phyloP scores from a whole-genome alignment of 257 asterid species.

The Solanum okadae region DNA sequence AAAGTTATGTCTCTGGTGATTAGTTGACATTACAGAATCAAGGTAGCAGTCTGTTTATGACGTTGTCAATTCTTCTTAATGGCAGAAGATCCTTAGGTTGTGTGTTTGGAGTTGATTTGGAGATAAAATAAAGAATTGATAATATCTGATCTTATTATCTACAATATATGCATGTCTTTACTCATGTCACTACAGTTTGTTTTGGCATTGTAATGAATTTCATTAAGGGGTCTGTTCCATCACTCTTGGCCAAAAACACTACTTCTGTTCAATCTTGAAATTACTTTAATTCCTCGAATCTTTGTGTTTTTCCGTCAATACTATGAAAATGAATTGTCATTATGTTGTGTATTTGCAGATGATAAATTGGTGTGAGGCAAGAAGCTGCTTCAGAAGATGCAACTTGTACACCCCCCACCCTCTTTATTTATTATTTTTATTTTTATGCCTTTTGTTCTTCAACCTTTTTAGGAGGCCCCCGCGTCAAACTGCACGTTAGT shows the following conservation, averaged over 20 bases:
- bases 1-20: conserved; percentile 61
- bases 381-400: neutral
- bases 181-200: neutral
- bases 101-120: neutral
- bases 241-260: neutral
- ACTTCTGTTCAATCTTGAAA: neutral
- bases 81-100: neutral
- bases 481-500: neutral
- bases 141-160: neutral
- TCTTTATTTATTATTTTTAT: neutral
- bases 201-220: neutral
- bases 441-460: neutral
- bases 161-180: neutral
- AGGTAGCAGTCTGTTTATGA: conserved; percentile 25
- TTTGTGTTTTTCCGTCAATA: neutral
- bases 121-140: neutral
- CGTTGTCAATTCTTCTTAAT: neutral
- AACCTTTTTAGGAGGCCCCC: neutral
- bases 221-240: neutral
- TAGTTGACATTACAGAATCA: conserved; percentile 20
- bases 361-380: neutral
- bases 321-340: neutral
- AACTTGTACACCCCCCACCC: neutral
- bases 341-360: neutral
- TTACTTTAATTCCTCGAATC: neutral